Base-by-base conservation (phyloP, 2,329 filamentous ascomycete genomes). In the Trichothecium roseum region DNA sequence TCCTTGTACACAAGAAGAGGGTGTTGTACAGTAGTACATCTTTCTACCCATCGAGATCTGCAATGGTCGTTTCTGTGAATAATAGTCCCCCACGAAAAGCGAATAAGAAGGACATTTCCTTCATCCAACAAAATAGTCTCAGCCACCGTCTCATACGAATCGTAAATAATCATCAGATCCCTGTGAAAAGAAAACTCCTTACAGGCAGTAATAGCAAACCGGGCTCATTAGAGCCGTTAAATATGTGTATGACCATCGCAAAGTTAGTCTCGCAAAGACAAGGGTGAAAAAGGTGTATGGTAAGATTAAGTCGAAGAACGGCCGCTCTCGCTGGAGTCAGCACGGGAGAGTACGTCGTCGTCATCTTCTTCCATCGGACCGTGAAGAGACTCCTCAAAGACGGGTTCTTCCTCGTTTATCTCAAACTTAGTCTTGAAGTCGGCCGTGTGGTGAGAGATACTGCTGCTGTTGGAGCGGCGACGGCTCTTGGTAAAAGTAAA, bases 341-440 rank as follows among this genome's bases (percentile, higher is more conserved):
- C 69, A 63, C 74, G 72, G 50, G 59, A 64, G 40, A 72, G 62
- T 39, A 69, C 57, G 41, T 80, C 71, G 37, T 44, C 52, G 5
- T 52, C 36, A 28, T 67, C 56, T 43, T 80, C 68, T 18, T 65
- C 63, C 35, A 61, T 50, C 14, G 79, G 71, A 20, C 84, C 86
- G 52, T 93, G 85, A 40, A 91, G 43, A 37, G 75, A 73, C 62
- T 95, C 88, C 58, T 96, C 87, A 47, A 94, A 94, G 52, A 94
- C 84, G 28, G 87, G 88, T 52, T 96, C 89, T 14, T 76, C 70
- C 50, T 96, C 91, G 55, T 86, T 72, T 48, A 84, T 69, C 62
- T 98, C 91, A 57, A 95, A 96, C 67, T 98, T 98, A 62, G 88
- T 94, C 73, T 91, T 93, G 67, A 94, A 85, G 56, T 88, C 77